Percentiles rank a stretch among this genome's conserved stretches.
Evolutionary conservation across 2,329 filamentous ascomycete genomes (phyloP).

Genomic region (Penicillium sp.): DNA sequence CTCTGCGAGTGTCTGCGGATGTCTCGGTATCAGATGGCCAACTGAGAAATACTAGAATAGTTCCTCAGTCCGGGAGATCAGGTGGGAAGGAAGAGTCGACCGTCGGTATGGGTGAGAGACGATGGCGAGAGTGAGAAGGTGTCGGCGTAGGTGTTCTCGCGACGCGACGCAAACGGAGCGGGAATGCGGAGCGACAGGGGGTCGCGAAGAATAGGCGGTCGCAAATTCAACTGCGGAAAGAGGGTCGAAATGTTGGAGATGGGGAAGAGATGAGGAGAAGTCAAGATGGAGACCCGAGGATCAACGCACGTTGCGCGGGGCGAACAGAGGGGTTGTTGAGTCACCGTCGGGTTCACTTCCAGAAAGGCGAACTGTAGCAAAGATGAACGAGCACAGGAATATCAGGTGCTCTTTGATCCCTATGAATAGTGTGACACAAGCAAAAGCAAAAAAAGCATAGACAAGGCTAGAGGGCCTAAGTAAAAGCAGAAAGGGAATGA

Average conservation of each 20-base stretch:
- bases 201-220: neutral
- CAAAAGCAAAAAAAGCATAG: constrained; percentile 2
- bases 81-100: neutral
- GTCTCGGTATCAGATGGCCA: neutral
- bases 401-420: neutral
- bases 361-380: neutral
- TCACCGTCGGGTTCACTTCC: constrained; percentile 13
- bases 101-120: constrained; percentile 2
- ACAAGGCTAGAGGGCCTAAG: neutral
- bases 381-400: neutral
- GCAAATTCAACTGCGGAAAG: neutral
- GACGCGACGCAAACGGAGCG: constrained; percentile 18
- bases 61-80: neutral
- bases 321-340: constrained; percentile 19
- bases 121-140: constrained; percentile 4
- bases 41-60: neutral
- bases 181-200: constrained; percentile 12
- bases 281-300: constrained; percentile 5
- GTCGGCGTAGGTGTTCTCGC: constrained; percentile 4
- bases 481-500: neutral
- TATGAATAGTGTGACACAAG: neutral
- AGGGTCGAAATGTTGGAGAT: neutral
- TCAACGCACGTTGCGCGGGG: constrained; percentile 22
- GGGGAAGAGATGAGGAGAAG: constrained; percentile 10
- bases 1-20: neutral